Base-by-base conservation (phyloP, 495 filamentous ascomycete genomes). In the Glarea lozoyensis region DNA sequence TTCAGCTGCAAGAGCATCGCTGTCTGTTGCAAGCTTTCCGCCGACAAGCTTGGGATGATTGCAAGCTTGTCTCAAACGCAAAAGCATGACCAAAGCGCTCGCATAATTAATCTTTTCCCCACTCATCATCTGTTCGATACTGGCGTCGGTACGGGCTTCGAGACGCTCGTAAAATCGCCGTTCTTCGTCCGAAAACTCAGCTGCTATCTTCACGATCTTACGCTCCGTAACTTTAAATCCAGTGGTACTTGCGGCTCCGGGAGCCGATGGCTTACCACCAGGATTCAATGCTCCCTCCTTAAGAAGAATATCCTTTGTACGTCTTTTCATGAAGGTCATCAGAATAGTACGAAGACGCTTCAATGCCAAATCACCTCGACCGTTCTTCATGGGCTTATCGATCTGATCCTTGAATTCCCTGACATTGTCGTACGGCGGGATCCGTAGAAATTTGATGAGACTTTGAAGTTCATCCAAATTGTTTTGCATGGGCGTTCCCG, bases 381-480 rank as follows among this genome's bases (percentile, higher is more conserved):
- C 86, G 40, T 84, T 82, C 59, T 84, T 86, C 71, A 98, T 76
- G 9, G 90, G 92, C 13, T 67, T 61, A 22, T 82, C 87, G 45
- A 98, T 97, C 41, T 92, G 80, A 11, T 85, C 81, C 52, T 87
- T 86, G 88, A 89, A 98, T 35, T 79, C 70, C 6, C 71, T 66
- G 10, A 95, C 65, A 39, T 94, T 78, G 56, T 87, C 76, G 57
- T 85, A 97, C 1, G 92, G 93, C 47, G 82, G 80, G 58, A 97
- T 93, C n/a, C 86, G 75, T 7, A 98, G 68, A 56, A 98, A 98
- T 33, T 81, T 82, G 53, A 98, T 87, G 42, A 98, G 60, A 52
- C 85, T 92, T 48, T 97, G 90, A 33, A 98, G 63, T 62, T 98
- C 92, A 45, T 96, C 92, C n/a, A 98, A 73, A 47, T 94, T 96